These are phyloP conservation scores for Claviceps sp. DNA, from an alignment of 2,329 filamentous ascomycete genomes.

Conservation along the genomic window DNA sequence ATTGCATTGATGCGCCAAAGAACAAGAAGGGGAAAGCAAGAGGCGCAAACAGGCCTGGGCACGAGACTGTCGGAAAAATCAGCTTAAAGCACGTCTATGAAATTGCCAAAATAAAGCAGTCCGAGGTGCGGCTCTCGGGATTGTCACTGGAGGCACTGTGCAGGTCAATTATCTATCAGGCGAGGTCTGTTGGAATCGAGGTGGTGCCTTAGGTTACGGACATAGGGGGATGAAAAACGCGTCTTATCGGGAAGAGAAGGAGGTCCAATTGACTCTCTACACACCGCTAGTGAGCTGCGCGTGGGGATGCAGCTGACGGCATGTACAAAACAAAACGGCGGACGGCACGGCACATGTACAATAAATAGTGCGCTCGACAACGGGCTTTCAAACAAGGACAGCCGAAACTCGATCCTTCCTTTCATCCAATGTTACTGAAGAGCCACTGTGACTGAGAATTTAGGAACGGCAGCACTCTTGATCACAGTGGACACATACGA, in stretches of 20 bases:
- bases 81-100: conserved; percentile 94
- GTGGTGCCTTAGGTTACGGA: conserved; percentile 44
- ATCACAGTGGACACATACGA: too few species aligned
- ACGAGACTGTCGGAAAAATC: conserved; percentile 69
- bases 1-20: conserved; percentile 61
- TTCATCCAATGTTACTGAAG: background rate
- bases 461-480: too few species aligned
- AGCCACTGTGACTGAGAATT: background rate
- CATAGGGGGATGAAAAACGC: background rate
- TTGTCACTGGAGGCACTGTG: conserved; percentile 58
- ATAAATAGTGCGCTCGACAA: background rate
- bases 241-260: background rate
- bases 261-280: background rate
- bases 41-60: conserved; percentile 61
- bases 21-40: conserved; percentile 65
- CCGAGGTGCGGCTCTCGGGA: conserved; percentile 60
- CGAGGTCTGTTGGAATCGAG: conserved; percentile 60
- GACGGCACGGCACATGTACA: background rate
- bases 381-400: too few species aligned
- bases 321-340: background rate
- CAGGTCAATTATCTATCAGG: conserved; percentile 60
- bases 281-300: background rate
- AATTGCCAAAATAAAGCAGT: conserved; percentile 92
- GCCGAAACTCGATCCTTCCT: too few species aligned
- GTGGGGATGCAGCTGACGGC: background rate